These are phyloP conservation scores for Pythium biforme DNA, from an alignment of 352 stramenopile genomes.

Conservation along the genomic window DNA sequence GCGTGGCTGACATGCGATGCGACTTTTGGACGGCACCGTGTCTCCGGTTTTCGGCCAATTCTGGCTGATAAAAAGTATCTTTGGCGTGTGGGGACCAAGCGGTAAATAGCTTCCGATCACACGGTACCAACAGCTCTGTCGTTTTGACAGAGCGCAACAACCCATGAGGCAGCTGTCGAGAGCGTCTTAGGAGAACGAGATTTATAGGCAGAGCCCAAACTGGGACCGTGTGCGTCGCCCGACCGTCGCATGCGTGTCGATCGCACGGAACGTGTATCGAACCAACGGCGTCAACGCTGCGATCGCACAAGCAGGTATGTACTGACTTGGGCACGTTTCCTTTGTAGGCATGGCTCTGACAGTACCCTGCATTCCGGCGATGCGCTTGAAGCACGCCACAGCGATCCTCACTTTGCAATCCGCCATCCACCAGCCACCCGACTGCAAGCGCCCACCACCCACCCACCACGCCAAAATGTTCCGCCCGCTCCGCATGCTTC, in stretches of 20 bases:
- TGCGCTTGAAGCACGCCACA: not conserved
- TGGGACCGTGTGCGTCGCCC: not conserved
- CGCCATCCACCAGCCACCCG: not conserved
- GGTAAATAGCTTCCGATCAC: no score
- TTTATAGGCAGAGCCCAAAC: not conserved
- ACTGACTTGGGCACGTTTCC: not conserved
- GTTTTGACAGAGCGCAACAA: no score
- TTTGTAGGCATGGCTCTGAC: not conserved
- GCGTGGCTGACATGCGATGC: not conserved
- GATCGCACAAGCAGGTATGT: not conserved
- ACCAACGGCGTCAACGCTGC: not conserved
- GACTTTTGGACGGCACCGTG: not conserved
- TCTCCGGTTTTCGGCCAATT: not conserved
- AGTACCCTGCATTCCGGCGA: not conserved
- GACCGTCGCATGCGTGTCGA: not conserved
- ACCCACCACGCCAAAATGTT: slow-evolving; percentile 6
- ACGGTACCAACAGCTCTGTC: no score
- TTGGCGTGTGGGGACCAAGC: not conserved
- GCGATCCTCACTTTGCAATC: slow-evolving; percentile 5
- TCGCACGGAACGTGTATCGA: not conserved
- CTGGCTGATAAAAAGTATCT: not conserved
- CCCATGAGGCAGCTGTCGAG: not conserved
- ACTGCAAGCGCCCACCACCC: not conserved
- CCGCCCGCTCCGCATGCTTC: slow-evolving; percentile 7
- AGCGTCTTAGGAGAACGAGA: not conserved